Percentiles rank a stretch among this genome's conserved stretches.
Conservation (phyloP, 495 filamentous ascomycete species). For the Xylona heveae region DNA sequence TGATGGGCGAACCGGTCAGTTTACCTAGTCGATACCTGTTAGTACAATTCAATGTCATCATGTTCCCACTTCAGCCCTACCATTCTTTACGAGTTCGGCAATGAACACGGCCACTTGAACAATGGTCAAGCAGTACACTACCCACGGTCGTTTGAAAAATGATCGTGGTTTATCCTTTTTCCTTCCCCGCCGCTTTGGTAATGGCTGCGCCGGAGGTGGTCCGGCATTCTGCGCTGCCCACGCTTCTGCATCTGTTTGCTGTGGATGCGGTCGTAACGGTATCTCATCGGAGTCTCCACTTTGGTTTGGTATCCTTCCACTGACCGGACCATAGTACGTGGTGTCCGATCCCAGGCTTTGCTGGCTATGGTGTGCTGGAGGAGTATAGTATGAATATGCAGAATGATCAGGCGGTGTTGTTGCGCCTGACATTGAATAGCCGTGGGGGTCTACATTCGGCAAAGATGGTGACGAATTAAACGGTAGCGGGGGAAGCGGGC, state of each 20-base stretch:
- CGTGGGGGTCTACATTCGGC: not conserved
- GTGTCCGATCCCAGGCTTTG: slow-evolving; percentile 26
- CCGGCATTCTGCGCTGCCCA: slow-evolving; percentile 9
- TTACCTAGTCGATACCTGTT: slow-evolving; percentile 15
- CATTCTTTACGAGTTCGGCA: slow-evolving; percentile 63
- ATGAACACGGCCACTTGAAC: slow-evolving; percentile 80
- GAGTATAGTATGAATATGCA: too few species aligned
- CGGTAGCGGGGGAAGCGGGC: slow-evolving; percentile 32
- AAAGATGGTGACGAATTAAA: slow-evolving; percentile 10
- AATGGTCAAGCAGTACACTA: slow-evolving; percentile 59
- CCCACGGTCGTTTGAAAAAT: slow-evolving; percentile 46
- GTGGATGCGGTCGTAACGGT: slow-evolving; percentile 31
- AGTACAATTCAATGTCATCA: slow-evolving; percentile 6
- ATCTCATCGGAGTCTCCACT: slow-evolving; percentile 14
- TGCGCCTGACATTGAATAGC: slow-evolving; percentile 11
- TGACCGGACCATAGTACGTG: slow-evolving; percentile 30
- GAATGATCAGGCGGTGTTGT: too few species aligned
- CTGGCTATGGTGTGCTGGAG: too few species aligned
- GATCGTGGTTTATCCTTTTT: slow-evolving; percentile 17
- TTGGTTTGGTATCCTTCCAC: slow-evolving; percentile 16
- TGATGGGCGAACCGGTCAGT: slow-evolving; percentile 57
- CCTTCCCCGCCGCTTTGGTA: slow-evolving; percentile 22
- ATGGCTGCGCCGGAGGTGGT: slow-evolving; percentile 19
- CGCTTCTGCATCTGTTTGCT: slow-evolving; percentile 9
- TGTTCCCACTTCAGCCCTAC: slow-evolving; percentile 23